phyloP scores from a whole-genome alignment of 805 yeast species.

The Metschnikowia cerradonensis region DNA sequence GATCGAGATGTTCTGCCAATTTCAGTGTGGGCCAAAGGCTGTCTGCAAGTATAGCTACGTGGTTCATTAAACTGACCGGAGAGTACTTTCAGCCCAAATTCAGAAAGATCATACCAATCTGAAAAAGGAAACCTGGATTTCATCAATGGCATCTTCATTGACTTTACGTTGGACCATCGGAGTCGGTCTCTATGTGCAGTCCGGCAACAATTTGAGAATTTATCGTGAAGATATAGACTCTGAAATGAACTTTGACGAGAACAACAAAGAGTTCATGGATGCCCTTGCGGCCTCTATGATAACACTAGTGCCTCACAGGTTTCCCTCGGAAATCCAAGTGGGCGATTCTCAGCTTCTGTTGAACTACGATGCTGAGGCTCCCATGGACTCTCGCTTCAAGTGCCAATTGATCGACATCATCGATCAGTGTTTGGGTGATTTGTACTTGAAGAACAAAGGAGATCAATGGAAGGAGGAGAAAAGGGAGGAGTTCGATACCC shows the following conservation, averaged over 20 bases:
- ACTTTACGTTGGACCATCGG: too few relatives aligned
- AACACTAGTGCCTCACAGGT: conserved; percentile 4
- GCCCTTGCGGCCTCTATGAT: conserved; percentile 9
- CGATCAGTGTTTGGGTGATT: conserved; percentile 25
- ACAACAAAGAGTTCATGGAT: conserved; percentile 9
- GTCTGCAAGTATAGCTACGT: too few relatives aligned
- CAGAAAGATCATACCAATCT: too few relatives aligned
- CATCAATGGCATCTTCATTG: not conserved
- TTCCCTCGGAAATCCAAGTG: conserved; percentile 5
- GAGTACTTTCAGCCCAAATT: too few relatives aligned
- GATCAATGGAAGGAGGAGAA: conserved; percentile 41
- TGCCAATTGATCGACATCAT: conserved; percentile 21
- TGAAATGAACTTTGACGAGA: conserved; percentile 12
- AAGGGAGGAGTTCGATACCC: conserved; percentile 43
- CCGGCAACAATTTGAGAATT: not conserved
- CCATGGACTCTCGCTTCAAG: not conserved
- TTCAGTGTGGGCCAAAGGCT: too few relatives aligned
- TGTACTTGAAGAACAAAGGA: conserved; percentile 31
- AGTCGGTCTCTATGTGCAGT: not conserved
- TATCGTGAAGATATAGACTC: not conserved
- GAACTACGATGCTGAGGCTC: not conserved
- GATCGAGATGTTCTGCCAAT: too few relatives aligned
- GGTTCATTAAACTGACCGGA: too few relatives aligned
- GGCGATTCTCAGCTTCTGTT: not conserved
- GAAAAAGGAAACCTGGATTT: not conserved